Evolutionary conservation across 2,329 filamentous ascomycete genomes (phyloP), one percentile per base, ranked within the genome.

Genomic region (Monosporascus sp.): DNA sequence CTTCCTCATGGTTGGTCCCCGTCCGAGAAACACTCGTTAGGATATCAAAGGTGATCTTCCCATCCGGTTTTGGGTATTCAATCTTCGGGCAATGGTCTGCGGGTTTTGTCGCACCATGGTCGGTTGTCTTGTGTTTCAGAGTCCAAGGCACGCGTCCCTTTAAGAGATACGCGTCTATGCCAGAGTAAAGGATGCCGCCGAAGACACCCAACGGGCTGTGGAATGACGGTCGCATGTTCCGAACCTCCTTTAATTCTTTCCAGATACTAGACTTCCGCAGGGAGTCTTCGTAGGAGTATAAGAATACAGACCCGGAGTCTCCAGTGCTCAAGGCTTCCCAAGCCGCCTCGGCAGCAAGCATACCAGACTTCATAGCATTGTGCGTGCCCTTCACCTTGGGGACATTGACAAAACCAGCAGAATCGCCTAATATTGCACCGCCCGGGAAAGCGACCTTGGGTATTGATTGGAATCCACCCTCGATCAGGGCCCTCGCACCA

Each of bases 361-460:
- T 97, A 57, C 93, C 94, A 1, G 90, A 95, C 67, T 92, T 91
- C 91, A 99, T 97, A 50, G 94, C 91, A 48, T 94, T 97, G 72
- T 99, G 94, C 0, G 93, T 97, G 54, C 94, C 94, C 76, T 99
- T 99, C 72, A 99, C 90, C 77, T 99, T 99, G 59, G 94, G 94
- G 17, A 99, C 88, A 67, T 99, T 99, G 72, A 99, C 80, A 68
- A 99, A 96, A 5, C 94, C 94, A 28, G 94, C 94, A 18, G 92
- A 95, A 73, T 99, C 94, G 51, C 94, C 94, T 61, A 99, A 95
- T 45, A 99, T 78, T 47, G 94, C 94, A 54, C 94, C 94, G 55
- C 94, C 94, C 24, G 94, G 94, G 73, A 99, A 99, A 22, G 93
- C 88, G 48, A 94, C 91, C 73, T 97, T 97, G 52, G 94, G 94